Conservation (phyloP, 139 green algal genomes). For the Pseudopediastrum boryanum region DNA sequence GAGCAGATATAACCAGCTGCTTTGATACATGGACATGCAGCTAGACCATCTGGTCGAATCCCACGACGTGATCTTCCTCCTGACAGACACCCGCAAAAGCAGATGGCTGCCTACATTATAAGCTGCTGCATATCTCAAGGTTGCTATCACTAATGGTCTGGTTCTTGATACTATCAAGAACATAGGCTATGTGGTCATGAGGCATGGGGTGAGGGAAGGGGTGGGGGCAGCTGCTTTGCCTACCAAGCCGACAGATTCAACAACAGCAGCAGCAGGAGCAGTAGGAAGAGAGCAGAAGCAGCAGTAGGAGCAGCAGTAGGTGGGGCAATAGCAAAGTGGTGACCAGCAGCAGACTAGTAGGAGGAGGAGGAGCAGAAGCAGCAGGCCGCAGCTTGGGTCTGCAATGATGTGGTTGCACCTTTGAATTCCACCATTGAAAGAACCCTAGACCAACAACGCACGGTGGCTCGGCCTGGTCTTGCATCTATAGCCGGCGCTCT, state of each 20-base stretch:
- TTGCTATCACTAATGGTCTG: slow-evolving; percentile 91
- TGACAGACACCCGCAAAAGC: slow-evolving; percentile 95
- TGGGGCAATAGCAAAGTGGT: not conserved
- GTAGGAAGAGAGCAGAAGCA: not conserved
- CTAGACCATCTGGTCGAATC: slow-evolving; percentile 68
- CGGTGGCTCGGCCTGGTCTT: slow-evolving; percentile 88
- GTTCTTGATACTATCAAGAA: too few relatives aligned
- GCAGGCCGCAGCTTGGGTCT: too few relatives aligned
- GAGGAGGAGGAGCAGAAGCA: too few relatives aligned
- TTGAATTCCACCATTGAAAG: slow-evolving; percentile 85
- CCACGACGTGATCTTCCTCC: slow-evolving; percentile 92
- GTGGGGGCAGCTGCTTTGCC: not conserved
- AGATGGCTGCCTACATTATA: slow-evolving; percentile 94
- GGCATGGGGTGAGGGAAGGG: slow-evolving; percentile 54
- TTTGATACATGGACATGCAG: too few relatives aligned
- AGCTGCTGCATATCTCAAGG: slow-evolving; percentile 59
- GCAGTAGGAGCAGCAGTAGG: not conserved
- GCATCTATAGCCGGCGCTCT: slow-evolving; percentile 87
- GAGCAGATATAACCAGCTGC: too few relatives aligned
- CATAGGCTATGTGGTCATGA: slow-evolving; percentile 83
- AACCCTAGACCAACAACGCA: slow-evolving; percentile 97
- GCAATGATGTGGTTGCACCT: slow-evolving; percentile 97
- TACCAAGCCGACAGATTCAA: too few relatives aligned
- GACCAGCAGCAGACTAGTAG: slow-evolving; percentile 57
- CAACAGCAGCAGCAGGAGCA: not conserved